Evolutionary conservation across 306 rosid species (phyloP), one percentile per base, ranked within the genome.

Genomic region (Arachis hypogaea): DNA sequence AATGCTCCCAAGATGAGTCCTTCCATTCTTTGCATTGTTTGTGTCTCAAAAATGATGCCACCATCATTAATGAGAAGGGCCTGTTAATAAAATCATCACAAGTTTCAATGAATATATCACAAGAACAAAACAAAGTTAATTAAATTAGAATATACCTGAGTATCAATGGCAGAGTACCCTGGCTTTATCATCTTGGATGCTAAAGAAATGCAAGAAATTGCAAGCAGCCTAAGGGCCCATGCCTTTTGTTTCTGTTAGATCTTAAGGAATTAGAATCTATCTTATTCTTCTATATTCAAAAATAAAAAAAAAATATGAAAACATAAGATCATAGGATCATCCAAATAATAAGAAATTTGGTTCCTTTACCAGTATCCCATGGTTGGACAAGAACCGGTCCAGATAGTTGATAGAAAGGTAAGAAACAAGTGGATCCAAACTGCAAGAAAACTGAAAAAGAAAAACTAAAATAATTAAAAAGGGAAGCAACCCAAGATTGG

Each of bases 11-110:
- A 82, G 30, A 92, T 70, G 29, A 92, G 80, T 7, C 71, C 63
- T 75, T 92, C 97, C 97, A 89, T 92, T 81, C 89, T 83, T 71
- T 80, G 76, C 12, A 89, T 72, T 59, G 96, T 86, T 82, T 77
- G 85, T 2, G 82, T 5, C 82, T 92, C 96, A 72, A 88, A 92
- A 10, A 88, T 86, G 28, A 92, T 78, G 30, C 96, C 88, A 6
- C 82, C 90, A 40, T 82, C 88, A 11, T 81, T 71, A 86, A 33
- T 33, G 4, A 42, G 9, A 74, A 72, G 51, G 9, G 10, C 58
- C 64, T 58, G 18, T 16, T 3, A 11, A 69, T 0, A 7, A 49
- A 2, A 6, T 45, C 12, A 51, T 22, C 41, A 58, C 4, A 0
- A 51, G 9, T 2, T 41, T 68, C 40, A 68, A 59, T 67, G 67